Evolutionary conservation across 352 stramenopile species (phyloP), one percentile per base, ranked within the genome.

Genomic region (Pythium dissotocum): DNA sequence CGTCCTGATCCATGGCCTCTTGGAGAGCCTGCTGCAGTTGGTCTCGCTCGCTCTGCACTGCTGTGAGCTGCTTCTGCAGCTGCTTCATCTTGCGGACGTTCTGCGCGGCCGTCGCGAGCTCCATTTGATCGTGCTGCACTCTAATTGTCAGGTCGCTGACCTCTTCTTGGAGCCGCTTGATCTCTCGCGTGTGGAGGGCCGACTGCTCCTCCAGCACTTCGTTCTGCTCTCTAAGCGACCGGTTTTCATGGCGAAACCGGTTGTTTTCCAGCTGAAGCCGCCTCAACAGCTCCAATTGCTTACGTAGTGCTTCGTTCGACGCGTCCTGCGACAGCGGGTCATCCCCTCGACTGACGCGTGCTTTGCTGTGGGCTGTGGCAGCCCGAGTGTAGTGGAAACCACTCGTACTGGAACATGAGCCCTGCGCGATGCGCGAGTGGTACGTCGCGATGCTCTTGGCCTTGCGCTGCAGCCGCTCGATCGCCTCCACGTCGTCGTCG

Each of bases 261-360:
- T 87, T 89, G 68, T 92, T 92, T 48, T 92, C 84, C 7, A 89
- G 61, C 58, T 92, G 82, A 3, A 92, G 71, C 0, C 84, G 80
- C 16, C 82, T 77, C n/a, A 92, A 58, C 7, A 92, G 72, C 67
- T 92, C 82, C 26, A 90, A 66, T 38, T 92, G 84, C 44, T 86
- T 86, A 9, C 82, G 77, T 8, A 92, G 65, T 30, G 79, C 82
- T 30, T 92, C 82, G 44, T 90, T 91, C 8, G 83, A 87, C 38
- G 69, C 67, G 58, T 90, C 82, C 26, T 89, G 80, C 18, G 58
- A 24, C 8, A 52, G 8, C 32, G 44, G 57, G 33, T 87, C 79
- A 26, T 82, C 63, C 61, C 85, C 66, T 49, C 65, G 65, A 58
- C 13, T 83, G 67, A 75, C 54, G 40, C 76, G 71, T 49, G n/a